phyloP scores from a whole-genome alignment of 495 filamentous ascomycete species.

The Podospora pseudopauciseta region DNA sequence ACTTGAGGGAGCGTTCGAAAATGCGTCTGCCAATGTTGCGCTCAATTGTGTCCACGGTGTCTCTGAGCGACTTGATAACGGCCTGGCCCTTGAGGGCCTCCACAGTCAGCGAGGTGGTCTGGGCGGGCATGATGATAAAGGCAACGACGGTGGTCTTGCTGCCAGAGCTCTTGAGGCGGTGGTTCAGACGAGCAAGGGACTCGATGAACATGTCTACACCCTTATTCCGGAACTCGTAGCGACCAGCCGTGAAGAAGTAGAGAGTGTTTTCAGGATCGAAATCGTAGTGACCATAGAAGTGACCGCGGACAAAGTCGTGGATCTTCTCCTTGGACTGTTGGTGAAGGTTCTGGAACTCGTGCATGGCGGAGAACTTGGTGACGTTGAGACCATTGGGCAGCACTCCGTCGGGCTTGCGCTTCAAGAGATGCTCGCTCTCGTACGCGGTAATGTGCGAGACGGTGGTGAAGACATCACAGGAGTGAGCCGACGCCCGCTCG shows the following conservation, averaged over 20 bases:
- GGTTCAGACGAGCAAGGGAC: conserved; percentile 88
- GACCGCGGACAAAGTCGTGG: conserved; percentile 94
- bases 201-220: conserved; percentile 99
- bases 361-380: conserved; percentile 96
- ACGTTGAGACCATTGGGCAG: conserved; percentile 96
- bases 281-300: conserved; percentile 98
- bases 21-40: conserved; percentile 85
- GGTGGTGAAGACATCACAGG: conserved; percentile 94
- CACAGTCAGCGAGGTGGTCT: conserved; percentile 93
- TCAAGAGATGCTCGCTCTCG: conserved; percentile 94
- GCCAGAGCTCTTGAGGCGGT: conserved; percentile 75
- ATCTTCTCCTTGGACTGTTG: conserved; percentile 96
- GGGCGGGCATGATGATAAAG: conserved; percentile 98
- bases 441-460: conserved; percentile 98
- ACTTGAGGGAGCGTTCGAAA: conserved; percentile 87
- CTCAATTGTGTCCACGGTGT: conserved; percentile 88
- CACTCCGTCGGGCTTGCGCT: conserved; percentile 95
- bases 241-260: conserved; percentile 95
- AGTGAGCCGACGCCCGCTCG: conserved; percentile 86
- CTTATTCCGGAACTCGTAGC: conserved; percentile 97
- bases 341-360: conserved; percentile 98
- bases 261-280: conserved; percentile 94
- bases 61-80: conserved; percentile 90
- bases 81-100: conserved; percentile 96
- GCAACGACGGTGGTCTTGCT: conserved; percentile 97